These are phyloP conservation scores for Triangularia verruculosa DNA, from an alignment of 2,329 filamentous ascomycete genomes.

Conservation along the genomic window DNA sequence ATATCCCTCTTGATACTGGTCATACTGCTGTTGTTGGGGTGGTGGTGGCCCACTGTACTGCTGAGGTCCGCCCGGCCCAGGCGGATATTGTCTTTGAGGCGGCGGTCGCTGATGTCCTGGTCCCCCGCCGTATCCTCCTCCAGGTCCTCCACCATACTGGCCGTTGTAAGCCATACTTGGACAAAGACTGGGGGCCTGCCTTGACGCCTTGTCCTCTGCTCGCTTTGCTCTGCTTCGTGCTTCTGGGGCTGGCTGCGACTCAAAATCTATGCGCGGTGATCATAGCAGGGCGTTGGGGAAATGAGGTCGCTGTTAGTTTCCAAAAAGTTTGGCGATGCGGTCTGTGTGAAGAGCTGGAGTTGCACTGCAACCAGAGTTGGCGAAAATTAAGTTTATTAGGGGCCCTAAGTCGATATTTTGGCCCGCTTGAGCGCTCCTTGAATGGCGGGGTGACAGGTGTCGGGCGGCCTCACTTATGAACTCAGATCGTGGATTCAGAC, in stretches of 20 bases:
- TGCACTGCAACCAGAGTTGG: neutral
- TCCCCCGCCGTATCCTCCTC: conserved; percentile 47
- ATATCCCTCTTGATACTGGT: conserved; percentile 46
- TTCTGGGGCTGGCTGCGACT: neutral
- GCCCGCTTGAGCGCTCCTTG: neutral
- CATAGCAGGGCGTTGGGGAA: neutral
- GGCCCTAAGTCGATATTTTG: neutral
- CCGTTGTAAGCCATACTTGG: conserved; percentile 50
- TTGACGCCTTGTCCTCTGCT: conserved; percentile 8
- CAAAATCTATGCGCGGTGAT: neutral
- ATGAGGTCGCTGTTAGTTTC: neutral
- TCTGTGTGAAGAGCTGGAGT: neutral
- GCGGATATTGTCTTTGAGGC: conserved; percentile 38
- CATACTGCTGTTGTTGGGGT: conserved; percentile 40
- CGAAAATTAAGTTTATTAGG: neutral
- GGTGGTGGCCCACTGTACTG: conserved; percentile 34
- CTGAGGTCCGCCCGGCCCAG: conserved; percentile 32
- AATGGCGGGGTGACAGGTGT: neutral
- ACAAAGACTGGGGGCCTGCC: conserved; percentile 15
- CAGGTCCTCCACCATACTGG: conserved; percentile 40
- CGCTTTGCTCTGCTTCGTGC: neutral
- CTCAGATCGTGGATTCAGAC: neutral
- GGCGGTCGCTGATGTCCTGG: conserved; percentile 42
- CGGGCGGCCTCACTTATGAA: neutral
- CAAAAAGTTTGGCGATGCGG: neutral